Evolutionary conservation across 306 rosid species (phyloP).

Genomic region (Dryas alaskensis): DNA sequence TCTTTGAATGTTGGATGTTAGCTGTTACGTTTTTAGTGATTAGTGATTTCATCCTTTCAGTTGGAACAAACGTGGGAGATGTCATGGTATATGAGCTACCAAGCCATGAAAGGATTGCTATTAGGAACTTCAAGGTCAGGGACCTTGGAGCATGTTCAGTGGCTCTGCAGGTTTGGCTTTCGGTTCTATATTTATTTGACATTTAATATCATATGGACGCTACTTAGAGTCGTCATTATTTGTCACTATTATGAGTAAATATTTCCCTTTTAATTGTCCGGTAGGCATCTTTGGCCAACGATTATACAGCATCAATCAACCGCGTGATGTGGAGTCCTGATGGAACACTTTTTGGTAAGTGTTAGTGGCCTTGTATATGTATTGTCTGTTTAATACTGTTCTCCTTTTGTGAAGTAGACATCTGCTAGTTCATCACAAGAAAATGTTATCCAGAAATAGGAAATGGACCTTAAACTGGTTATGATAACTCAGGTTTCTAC

Average conservation of each 20-base stretch:
- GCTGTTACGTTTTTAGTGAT: conserved; percentile 13
- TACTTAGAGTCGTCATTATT: conserved; percentile 11
- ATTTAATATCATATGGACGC: conserved; percentile 18
- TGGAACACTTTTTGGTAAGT: conserved; percentile 80
- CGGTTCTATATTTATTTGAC: conserved; percentile 6
- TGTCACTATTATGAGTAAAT: conserved; percentile 22
- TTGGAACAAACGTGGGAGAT: conserved; percentile 93
- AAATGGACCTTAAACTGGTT: conserved; percentile 25
- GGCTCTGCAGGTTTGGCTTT: conserved; percentile 70
- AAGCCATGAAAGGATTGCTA: conserved; percentile 71
- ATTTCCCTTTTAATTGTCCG: conserved; percentile 27
- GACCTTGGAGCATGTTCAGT: conserved; percentile 61
- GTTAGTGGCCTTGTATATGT: conserved; percentile 13
- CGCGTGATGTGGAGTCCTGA: conserved; percentile 99
- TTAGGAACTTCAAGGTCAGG: conserved; percentile 81
- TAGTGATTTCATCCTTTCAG: conserved; percentile 41
- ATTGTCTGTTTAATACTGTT: conserved; percentile 1
- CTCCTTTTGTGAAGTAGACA: conserved; percentile 6
- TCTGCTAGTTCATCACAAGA: conserved; percentile 17
- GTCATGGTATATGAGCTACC: conserved; percentile 86
- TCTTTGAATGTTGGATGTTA: background rate
- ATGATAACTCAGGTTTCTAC: conserved; percentile 13
- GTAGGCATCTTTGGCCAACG: conserved; percentile 75
- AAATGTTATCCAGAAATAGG: background rate
- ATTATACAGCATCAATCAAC: conserved; percentile 75